phyloP scores from a whole-genome alignment of 148 eudicot species.

The Amaranthus hypochondriacus region DNA sequence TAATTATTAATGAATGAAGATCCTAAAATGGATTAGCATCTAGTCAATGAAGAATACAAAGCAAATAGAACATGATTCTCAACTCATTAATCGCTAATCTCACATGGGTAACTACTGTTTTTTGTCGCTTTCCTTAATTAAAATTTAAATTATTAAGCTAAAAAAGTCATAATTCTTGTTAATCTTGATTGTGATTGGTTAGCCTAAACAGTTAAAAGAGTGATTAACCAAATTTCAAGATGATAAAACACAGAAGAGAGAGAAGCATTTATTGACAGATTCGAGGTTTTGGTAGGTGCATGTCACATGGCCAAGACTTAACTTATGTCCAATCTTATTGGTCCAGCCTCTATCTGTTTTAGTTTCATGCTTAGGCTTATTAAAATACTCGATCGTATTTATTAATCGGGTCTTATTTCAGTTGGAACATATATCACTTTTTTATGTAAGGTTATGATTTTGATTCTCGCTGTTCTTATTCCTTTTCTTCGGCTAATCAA shows the following conservation, averaged over 20 bases:
- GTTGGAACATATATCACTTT: no score
- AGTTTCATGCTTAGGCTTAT: conserved; percentile 10
- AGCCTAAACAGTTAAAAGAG: conserved; percentile 1
- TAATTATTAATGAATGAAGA: conserved; percentile 14
- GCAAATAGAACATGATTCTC: conserved; percentile 20
- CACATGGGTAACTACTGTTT: conserved; percentile 27
- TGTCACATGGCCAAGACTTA: conserved; percentile 26
- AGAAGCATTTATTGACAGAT: conserved; percentile 6
- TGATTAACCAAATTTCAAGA: conserved; percentile 17
- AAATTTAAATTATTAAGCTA: neutral
- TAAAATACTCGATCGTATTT: neutral
- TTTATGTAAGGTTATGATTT: no score
- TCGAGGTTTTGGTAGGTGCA: conserved; percentile 25
- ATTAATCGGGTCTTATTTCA: no score
- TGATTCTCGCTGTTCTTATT: no score
- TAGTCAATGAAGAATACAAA: conserved; percentile 29
- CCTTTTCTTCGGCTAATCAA: no score
- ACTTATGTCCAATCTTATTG: conserved; percentile 23
- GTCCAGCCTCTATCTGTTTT: conserved; percentile 31
- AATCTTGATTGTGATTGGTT: conserved; percentile 21
- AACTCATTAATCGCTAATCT: conserved; percentile 28
- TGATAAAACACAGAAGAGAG: conserved; percentile 15
- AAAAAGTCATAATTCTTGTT: neutral
- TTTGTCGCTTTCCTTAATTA: conserved; percentile 9
- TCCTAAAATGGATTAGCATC: conserved; percentile 15